A percentile compares a stretch with the other conserved stretches of the same genome.
Conservation (phyloP, 2,329 filamentous ascomycete species). For the Cladosporium sp. region DNA sequence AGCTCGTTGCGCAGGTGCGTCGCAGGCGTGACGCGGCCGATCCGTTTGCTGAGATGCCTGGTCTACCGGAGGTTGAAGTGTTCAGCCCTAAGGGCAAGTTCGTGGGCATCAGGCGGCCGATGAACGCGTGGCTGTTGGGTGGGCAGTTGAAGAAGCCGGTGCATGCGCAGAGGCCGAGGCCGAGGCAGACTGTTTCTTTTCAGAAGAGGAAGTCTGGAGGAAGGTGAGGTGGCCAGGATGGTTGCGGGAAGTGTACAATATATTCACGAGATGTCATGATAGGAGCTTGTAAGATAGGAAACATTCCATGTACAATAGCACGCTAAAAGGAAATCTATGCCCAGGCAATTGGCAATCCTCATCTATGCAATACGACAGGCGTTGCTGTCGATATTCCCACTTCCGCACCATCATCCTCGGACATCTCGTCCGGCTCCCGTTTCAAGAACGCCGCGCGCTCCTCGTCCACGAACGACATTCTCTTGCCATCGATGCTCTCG, state of each 20-base stretch:
- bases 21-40: constrained; percentile 17
- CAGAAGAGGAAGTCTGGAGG: constrained; percentile 22
- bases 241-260: too few species aligned
- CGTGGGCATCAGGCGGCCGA: constrained; percentile 58
- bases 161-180: constrained; percentile 49
- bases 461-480: not conserved
- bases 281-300: not conserved
- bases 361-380: too few species aligned
- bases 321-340: too few species aligned
- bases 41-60: constrained; percentile 15
- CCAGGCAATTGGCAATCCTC: too few species aligned
- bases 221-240: not conserved
- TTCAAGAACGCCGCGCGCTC: constrained; percentile 1
- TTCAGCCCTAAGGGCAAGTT: constrained; percentile 81
- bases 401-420: not conserved
- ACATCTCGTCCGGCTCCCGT: not conserved
- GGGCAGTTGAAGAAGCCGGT: constrained; percentile 38
- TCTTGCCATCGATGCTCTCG: too few species aligned
- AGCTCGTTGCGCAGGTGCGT: constrained; percentile 76
- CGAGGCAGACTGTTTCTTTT: constrained; percentile 56
- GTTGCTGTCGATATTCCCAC: too few species aligned
- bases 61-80: constrained; percentile 66
- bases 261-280: too few species aligned
- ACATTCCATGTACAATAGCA: not conserved
- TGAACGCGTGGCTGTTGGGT: constrained; percentile 62